Base-by-base conservation (phyloP, 108 stramenopile genomes). In the Pseudonitzschia pungens region DNA sequence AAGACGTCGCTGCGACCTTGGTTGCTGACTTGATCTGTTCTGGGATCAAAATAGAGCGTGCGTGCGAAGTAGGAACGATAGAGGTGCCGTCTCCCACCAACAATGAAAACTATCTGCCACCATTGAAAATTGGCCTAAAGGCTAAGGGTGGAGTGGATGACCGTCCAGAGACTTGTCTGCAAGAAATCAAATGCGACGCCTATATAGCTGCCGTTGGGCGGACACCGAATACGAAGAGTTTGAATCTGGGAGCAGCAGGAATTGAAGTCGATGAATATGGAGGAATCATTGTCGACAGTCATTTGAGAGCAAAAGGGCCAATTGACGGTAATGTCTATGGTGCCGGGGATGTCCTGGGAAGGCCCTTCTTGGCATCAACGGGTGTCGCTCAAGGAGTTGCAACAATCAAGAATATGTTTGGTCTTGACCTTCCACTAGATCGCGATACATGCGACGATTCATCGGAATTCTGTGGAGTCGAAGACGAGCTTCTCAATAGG, bases 201-300 rank as follows among this genome's bases (percentile, higher is more conserved):
- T 93, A 90, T 64, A 67, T 93, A 29, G 92, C 92, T 54, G 92
- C 92, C 40, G 89, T 90, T 26, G 92, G 92, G 21, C 76, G 92
- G 16, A 81, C 80, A 62, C 88, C 92, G n/a, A 93, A 90, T 58
- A 93, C 92, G 0, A 76, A 55, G 20, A 86, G 71, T 68, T 79
- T 92, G 42, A 90, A 90, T 74, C 66, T 93, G 22, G 53, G 33
- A 26, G 85, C 77, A 15, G 89, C 87, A 21, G 89, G 92, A 24
- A 84, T 93, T 50, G 75, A 82, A 33, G 65, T 87, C 51, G 92
- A 90, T 70, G 58, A 69, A 20, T 90, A 87, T 71, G 92, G 92
- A 32, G 89, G 89, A 11, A 82, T 93, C 42, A 32, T 79, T 40
- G 89, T 89, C 4, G 89, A 89, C 68, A 69, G 74, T 21, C 42